Base-by-base conservation (phyloP, 495 filamentous ascomycete species). In the Lophiostoma macrostomum region DNA sequence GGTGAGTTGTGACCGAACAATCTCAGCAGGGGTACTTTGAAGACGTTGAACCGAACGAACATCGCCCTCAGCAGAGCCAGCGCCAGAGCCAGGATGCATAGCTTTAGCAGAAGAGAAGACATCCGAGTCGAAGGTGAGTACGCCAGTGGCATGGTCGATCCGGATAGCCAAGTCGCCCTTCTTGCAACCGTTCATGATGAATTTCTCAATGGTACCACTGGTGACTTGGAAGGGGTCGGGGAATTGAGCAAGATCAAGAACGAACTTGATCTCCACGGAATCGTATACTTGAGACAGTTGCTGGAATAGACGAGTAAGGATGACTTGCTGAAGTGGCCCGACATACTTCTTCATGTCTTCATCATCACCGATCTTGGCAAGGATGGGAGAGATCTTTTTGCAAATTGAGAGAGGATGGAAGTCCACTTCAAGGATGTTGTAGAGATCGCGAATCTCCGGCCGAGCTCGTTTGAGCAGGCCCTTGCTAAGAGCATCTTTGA, bases 171-270 rank as follows among this genome's bases (percentile, higher is more conserved):
- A 80, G 63, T 98, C 94, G 25, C 93, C 93, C 79, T 98, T 98
- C 81, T 98, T 98, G 80, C 93, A 96, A 53, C 93, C 93, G 72
- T 98, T 98, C 93, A 98, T 98, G 78, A 98, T 96, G 79, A 98
- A 98, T 75, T 98, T 98, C 75, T 98, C 93, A 52, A 98, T 95
- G 56, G 87, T 95, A 59, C 82, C 84, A 31, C 87, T 85, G 56
- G 79, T 86, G 59, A 97, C 90, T 74, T 96, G 86, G 82, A 94
- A 97, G 20, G 93, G 91, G 62, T 95, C 90, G 24, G 93, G 93
- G 77, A 98, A 98, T 68, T 93, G 81, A 50, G 93, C 93, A 25
- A 97, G 85, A 63, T 89, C 83, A 64, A 96, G 85, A 27, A 98
- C 91, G 64, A 96, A 96, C 57, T 83, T 82, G 37, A 98, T 84